Evolutionary conservation across 2,329 filamentous ascomycete genomes (phyloP).

Genomic region (Thelonectria discophora): DNA sequence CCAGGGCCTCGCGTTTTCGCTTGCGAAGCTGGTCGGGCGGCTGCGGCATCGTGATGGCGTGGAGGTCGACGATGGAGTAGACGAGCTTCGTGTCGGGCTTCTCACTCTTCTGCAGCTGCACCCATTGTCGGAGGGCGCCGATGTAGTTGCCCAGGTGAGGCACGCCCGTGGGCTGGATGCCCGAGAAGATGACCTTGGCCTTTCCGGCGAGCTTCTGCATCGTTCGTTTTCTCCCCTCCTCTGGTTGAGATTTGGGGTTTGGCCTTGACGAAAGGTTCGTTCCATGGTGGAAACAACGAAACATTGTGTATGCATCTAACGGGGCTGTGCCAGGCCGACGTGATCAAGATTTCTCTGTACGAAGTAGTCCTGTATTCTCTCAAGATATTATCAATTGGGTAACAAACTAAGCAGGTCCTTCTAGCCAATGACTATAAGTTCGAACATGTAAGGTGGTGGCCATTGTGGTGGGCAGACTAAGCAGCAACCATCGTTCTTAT

Average conservation of each 20-base stretch:
- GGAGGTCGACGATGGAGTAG: constrained; percentile 91
- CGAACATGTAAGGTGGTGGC: too few species aligned
- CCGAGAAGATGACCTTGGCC: constrained; percentile 79
- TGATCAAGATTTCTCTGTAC: background rate
- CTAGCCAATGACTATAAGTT: too few species aligned
- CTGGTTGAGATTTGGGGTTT: too few species aligned
- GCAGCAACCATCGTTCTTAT: too few species aligned
- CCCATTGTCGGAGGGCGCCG: constrained; percentile 89
- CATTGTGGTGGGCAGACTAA: too few species aligned
- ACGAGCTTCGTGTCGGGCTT: constrained; percentile 69
- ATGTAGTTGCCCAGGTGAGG: constrained; percentile 97
- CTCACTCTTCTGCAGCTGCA: constrained; percentile 73
- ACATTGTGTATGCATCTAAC: constrained; percentile 38
- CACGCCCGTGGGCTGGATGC: constrained; percentile 94
- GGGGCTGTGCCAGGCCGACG: constrained; percentile 22
- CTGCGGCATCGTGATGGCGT: constrained; percentile 87
- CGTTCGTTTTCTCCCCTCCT: background rate
- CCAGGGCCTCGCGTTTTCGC: constrained; percentile 78
- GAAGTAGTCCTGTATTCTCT: background rate
- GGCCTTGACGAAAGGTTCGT: background rate
- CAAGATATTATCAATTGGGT: background rate
- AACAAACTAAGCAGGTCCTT: background rate
- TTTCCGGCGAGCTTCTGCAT: constrained; percentile 10
- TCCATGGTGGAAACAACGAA: background rate
- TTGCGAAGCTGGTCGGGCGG: constrained; percentile 66